Conservation (phyloP, 2,329 filamentous ascomycete species). For the Cercospora beticola region DNA sequence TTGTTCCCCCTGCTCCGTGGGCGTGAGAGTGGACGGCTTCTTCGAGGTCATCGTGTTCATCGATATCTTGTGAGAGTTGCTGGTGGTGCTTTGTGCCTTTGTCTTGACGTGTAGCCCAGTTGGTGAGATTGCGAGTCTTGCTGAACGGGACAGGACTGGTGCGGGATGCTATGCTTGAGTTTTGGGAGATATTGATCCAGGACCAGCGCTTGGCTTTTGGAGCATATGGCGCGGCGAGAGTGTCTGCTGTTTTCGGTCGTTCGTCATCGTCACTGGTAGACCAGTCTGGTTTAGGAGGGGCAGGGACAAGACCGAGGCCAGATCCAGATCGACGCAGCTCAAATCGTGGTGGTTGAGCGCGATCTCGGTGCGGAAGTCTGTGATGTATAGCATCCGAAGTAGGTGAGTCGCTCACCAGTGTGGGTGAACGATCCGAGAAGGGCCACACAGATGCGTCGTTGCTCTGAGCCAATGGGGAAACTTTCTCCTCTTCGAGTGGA, state of each 20-base stretch:
- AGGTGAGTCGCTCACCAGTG: background rate
- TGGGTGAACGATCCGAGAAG: background rate
- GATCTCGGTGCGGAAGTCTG: background rate
- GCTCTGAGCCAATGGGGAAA: background rate
- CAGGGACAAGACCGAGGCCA: background rate
- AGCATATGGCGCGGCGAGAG: background rate
- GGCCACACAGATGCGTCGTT: background rate
- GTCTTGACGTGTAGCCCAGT: background rate
- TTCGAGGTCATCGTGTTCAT: background rate
- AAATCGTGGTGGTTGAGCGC: slow-evolving; percentile 2
- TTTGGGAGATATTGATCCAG: slow-evolving; percentile 4
- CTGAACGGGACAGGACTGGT: background rate
- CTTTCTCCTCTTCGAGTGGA: background rate
- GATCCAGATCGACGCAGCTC: background rate
- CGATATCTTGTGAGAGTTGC: background rate
- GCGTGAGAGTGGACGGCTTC: background rate
- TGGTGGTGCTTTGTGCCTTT: background rate
- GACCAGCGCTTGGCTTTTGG: slow-evolving; percentile 1
- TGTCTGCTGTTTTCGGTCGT: background rate
- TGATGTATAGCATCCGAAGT: background rate
- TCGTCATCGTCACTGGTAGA: background rate
- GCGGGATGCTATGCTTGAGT: background rate
- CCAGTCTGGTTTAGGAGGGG: background rate
- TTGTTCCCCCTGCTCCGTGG: background rate
- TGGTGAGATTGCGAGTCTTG: background rate